Percentiles rank a stretch among this genome's conserved stretches.
Evolutionary conservation across 495 filamentous ascomycete species (phyloP).

Genomic region (Massariosphaeria phaeospora): DNA sequence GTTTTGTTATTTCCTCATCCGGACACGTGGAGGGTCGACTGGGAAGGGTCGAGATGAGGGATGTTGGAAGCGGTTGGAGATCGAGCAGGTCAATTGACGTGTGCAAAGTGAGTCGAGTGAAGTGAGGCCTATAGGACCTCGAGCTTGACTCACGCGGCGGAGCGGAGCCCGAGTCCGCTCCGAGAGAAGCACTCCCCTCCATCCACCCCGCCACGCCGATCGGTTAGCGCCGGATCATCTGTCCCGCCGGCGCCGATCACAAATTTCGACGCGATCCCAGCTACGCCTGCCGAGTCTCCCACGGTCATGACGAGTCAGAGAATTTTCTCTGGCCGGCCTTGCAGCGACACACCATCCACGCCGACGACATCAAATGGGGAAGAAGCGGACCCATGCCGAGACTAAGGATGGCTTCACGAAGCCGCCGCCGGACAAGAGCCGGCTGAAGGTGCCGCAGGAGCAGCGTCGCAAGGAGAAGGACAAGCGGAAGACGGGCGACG

Average conservation of each 20-base stretch:
- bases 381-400: conserved; percentile 36
- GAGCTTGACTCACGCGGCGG: too few relatives aligned
- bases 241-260: conserved; percentile 13
- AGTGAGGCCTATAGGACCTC: too few relatives aligned
- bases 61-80: too few relatives aligned
- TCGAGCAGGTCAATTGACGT: too few relatives aligned
- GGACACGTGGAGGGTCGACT: background rate
- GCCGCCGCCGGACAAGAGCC: conserved; percentile 24
- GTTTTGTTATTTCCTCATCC: background rate
- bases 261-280: conserved; percentile 1
- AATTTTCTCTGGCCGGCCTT: conserved; percentile 29
- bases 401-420: conserved; percentile 32
- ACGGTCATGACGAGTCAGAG: conserved; percentile 32
- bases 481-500: conserved; percentile 23
- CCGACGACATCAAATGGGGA: conserved; percentile 32
- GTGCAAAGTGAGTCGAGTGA: too few relatives aligned
- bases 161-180: too few relatives aligned
- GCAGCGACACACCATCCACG: conserved; percentile 7
- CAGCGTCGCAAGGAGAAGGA: conserved; percentile 20
- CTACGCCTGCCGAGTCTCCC: conserved; percentile 2
- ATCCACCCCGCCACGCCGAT: background rate
- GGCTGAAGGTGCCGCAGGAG: conserved; percentile 13
- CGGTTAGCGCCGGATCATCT: background rate
- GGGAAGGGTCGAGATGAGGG: background rate
- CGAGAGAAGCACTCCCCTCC: conserved; percentile 11